Evolutionary conservation across 2,329 filamentous ascomycete species (phyloP), one percentile per base, ranked within the genome.

Genomic region (Fusarium hainanense): DNA sequence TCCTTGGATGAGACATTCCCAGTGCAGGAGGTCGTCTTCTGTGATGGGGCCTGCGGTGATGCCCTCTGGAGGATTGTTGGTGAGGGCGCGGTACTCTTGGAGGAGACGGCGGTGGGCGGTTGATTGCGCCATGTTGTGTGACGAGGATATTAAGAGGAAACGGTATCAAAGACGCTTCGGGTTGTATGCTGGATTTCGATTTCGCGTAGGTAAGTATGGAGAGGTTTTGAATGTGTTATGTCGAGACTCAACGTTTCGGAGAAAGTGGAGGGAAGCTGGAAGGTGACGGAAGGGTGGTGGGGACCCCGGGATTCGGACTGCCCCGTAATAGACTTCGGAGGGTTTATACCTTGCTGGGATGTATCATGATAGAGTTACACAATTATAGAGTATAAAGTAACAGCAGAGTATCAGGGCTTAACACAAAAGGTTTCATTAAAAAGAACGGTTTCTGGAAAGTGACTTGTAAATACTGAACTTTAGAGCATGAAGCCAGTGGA

Each of bases 1-100:
- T 0, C 96, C 96, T 81, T 97, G 92, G 76, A 99, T 98, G 68
- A 98, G 84, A 11, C 94, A 96, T 83, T 99, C 96, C 96, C 96
- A 99, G 77, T 93, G 85, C 75, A 98, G 92, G 78, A 98, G 90
- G 83, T 99, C 94, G 80, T 98, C 96, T 84, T 99, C 96, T 70
- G 88, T 92, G 66, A 98, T 85, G 34, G 96, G 96, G 21, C 96
- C 96, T 18, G 96, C 96, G 63, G 93, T 97, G 82, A 99, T 98
- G 79, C 96, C 96, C 67, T 98, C 95, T n/a, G 95, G 95, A 1
- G 95, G 93, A 82, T 97, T 96, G 77, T 93, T 95, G 69, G 94
- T 96, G 68, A 99, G 91, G 69, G 92, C 90, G 78, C 93, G 93
- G 86, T 99, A 99, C 85, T 99, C 96, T 83, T 95, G 93, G 79